A percentile compares a stretch with the other conserved stretches of the same genome.
Conservation (phyloP, 1,139 yeast genomes). For the Debaryomyces sp. region DNA sequence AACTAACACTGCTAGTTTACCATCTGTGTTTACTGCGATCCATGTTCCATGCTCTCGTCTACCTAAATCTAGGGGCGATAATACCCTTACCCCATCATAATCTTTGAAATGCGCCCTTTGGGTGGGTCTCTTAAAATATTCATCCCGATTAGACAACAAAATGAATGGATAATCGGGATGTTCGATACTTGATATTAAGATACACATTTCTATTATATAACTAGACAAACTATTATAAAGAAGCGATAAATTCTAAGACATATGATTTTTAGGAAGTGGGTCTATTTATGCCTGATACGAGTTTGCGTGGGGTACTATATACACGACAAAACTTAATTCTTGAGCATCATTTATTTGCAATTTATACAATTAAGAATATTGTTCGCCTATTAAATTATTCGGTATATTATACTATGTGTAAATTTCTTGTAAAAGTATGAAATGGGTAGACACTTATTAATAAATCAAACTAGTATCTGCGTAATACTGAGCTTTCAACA, state of each 20-base stretch:
- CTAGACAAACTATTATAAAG: neutral
- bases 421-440: neutral
- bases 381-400: neutral
- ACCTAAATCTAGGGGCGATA: slow-evolving; percentile 79
- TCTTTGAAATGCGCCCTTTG: slow-evolving; percentile 57
- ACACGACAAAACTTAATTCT: neutral
- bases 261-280: slow-evolving; percentile 1
- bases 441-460: neutral
- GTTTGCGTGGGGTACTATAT: neutral
- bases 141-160: slow-evolving; percentile 83
- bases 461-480: neutral
- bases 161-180: slow-evolving; percentile 72
- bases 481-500: neutral
- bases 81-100: slow-evolving; percentile 34
- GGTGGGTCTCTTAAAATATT: slow-evolving; percentile 75
- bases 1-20: slow-evolving; percentile 72
- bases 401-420: neutral
- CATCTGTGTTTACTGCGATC: slow-evolving; percentile 72
- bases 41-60: slow-evolving; percentile 85
- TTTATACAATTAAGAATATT: neutral
- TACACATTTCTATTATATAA: slow-evolving; percentile 54
- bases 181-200: slow-evolving; percentile 57
- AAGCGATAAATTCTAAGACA: neutral
- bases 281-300: neutral
- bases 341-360: neutral